Percentiles rank a stretch among this genome's conserved stretches.
phyloP scores from a whole-genome alignment of 768 basidiomycete species.

The Leccinum subtestaceum region DNA sequence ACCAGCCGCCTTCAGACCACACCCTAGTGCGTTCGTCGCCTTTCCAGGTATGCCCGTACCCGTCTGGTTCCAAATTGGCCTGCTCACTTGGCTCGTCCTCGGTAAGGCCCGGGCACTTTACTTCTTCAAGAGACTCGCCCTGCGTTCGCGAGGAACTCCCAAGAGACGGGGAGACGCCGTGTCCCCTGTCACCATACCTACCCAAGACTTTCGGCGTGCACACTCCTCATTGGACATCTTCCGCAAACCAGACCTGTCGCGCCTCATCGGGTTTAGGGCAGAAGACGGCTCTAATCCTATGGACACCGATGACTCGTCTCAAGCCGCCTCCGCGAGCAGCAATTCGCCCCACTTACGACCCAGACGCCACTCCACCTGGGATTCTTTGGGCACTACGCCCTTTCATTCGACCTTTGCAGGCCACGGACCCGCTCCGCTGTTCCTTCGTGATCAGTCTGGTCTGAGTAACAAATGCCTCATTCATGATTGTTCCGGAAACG shows the following conservation, averaged over 20 bases:
- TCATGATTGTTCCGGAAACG: conserved; percentile 3
- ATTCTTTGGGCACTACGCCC: conserved; percentile 10
- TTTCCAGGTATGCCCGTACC: conserved; percentile 27
- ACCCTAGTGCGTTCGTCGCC: conserved; percentile 21
- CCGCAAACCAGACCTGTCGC: conserved; percentile 25
- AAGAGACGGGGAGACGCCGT: conserved; percentile 30
- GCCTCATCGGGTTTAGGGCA: conserved; percentile 22
- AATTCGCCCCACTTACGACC: conserved; percentile 20
- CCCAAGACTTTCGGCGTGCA: conserved; percentile 25
- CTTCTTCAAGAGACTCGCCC: conserved; percentile 38
- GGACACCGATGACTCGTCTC: conserved; percentile 33
- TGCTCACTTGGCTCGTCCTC: neutral
- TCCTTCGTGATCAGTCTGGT: conserved; percentile 12
- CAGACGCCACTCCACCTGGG: conserved; percentile 26
- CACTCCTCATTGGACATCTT: conserved; percentile 36
- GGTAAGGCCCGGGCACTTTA: conserved; percentile 34
- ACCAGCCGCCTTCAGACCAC: conserved; percentile 24
- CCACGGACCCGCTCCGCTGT: conserved; percentile 8
- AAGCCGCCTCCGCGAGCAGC: conserved; percentile 25
- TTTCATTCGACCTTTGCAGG: conserved; percentile 12
- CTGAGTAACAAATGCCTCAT: neutral
- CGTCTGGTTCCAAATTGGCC: conserved; percentile 16
- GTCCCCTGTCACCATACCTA: conserved; percentile 23
- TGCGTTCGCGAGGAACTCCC: conserved; percentile 32
- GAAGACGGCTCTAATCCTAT: conserved; percentile 24